phyloP scores from a whole-genome alignment of 805 yeast species.

The Wickerhamomyces hampshirensis region DNA sequence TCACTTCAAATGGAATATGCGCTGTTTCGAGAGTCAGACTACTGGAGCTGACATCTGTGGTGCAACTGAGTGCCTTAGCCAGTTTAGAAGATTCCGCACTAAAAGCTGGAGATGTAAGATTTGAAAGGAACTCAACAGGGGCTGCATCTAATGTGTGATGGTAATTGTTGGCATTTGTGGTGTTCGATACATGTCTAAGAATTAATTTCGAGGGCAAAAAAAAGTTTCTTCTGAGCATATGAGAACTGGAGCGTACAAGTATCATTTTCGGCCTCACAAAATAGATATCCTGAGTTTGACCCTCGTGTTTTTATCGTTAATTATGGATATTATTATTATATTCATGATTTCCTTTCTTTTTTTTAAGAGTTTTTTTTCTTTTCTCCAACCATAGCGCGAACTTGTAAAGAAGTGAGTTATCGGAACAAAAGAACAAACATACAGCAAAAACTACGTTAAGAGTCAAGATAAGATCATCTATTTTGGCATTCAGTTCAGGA shows the following conservation, averaged over 20 bases:
- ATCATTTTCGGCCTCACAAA: no score
- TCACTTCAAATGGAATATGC: constrained; percentile 56
- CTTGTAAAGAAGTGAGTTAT: no score
- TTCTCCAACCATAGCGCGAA: no score
- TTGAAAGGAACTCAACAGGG: constrained; percentile 35
- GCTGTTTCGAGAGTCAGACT: constrained; percentile 10
- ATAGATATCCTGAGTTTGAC: no score
- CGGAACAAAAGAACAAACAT: no score
- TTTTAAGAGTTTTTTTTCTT: no score
- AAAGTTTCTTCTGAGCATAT: neutral
- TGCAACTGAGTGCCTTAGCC: constrained; percentile 24
- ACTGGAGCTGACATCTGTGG: constrained; percentile 8
- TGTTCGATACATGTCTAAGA: neutral
- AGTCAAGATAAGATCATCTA: no score
- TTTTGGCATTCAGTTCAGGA: no score
- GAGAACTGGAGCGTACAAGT: neutral
- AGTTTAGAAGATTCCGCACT: constrained; percentile 9
- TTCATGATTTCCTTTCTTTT: no score
- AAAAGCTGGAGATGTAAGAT: constrained; percentile 18
- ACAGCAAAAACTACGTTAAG: no score
- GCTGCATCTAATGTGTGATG: constrained; percentile 25
- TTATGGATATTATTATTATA: no score
- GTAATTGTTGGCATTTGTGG: constrained; percentile 1
- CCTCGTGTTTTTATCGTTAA: no score
- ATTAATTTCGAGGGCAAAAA: neutral